phyloP scores from a whole-genome alignment of 228 moss, liverwort and hornwort genomes.

The Sphagnum fallax region DNA sequence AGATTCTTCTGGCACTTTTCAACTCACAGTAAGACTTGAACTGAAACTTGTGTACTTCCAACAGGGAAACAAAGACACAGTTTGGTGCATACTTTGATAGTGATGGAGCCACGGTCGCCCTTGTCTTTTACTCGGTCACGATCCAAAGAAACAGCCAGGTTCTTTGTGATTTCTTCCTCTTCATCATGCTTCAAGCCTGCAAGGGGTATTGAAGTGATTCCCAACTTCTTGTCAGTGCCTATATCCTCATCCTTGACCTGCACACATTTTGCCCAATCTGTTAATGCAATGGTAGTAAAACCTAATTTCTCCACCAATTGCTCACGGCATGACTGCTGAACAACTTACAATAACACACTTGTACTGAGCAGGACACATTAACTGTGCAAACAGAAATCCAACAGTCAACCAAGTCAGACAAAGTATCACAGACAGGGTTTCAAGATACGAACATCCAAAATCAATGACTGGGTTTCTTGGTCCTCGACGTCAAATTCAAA shows the following conservation, averaged over 20 bases:
- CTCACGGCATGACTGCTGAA: too few species aligned
- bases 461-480: conserved; percentile 77
- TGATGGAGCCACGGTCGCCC: conserved; percentile 75
- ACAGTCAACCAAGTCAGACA: not conserved
- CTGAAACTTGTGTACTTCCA: not conserved
- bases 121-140: conserved; percentile 66
- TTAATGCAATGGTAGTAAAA: not conserved
- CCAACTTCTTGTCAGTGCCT: conserved; percentile 68
- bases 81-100: conserved; percentile 53
- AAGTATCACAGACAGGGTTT: conserved; percentile 2
- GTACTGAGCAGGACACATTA: not conserved
- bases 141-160: conserved; percentile 55
- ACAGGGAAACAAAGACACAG: not conserved
- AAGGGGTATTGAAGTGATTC: conserved; percentile 44
- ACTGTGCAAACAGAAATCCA: not conserved
- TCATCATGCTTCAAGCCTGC: conserved; percentile 47
- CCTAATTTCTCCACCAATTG: not conserved
- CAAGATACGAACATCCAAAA: conserved; percentile 56
- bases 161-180: conserved; percentile 24
- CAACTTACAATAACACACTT: not conserved
- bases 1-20: not conserved
- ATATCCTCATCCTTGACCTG: conserved; percentile 84
- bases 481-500: conserved; percentile 80
- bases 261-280: not conserved
- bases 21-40: not conserved